These are phyloP conservation scores for Balansia obtecta DNA, from an alignment of 2,329 filamentous ascomycete species.

Conservation along the genomic window DNA sequence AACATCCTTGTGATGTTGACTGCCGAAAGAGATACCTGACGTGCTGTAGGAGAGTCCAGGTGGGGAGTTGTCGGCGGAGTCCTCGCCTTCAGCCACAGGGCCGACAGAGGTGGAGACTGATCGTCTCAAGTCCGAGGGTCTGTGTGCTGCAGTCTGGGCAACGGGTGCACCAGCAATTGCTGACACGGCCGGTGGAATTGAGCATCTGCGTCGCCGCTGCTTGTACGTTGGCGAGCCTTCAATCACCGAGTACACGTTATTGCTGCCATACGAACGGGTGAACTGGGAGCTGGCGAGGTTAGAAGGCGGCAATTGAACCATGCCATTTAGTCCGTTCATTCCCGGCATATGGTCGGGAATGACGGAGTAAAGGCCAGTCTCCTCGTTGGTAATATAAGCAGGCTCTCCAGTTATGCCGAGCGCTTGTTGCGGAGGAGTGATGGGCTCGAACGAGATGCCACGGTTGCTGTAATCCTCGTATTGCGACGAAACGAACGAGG, in stretches of 20 bases:
- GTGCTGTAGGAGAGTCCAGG: conserved; percentile 63
- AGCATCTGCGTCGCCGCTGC: conserved; percentile 86
- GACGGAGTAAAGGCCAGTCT: conserved; percentile 88
- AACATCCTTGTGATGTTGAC: conserved; percentile 65
- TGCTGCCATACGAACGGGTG: conserved; percentile 55
- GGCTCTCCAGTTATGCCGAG: conserved; percentile 74
- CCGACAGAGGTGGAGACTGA: conserved; percentile 83
- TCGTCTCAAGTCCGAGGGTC: conserved; percentile 79
- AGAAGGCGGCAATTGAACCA: conserved; percentile 83
- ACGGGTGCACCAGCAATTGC: conserved; percentile 55
- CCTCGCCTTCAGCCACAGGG: conserved; percentile 68
- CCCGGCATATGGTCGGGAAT: conserved; percentile 74
- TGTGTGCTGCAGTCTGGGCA: conserved; percentile 52
- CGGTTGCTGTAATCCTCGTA: conserved; percentile 97
- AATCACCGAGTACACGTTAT: conserved; percentile 88
- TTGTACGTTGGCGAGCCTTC: conserved; percentile 98
- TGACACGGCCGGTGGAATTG: conserved; percentile 68
- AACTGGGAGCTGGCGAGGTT: conserved; percentile 74
- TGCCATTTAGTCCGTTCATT: conserved; percentile 66
- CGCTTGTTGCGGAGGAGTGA: conserved; percentile 89
- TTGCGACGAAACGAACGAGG: conserved; percentile 96
- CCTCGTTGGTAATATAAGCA: conserved; percentile 95
- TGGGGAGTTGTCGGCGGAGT: conserved; percentile 67
- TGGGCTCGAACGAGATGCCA: conserved; percentile 89
- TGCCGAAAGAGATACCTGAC: conserved; percentile 48